phyloP scores from a whole-genome alignment of 805 yeast genomes.

The Ogataea thermomethanolica region DNA sequence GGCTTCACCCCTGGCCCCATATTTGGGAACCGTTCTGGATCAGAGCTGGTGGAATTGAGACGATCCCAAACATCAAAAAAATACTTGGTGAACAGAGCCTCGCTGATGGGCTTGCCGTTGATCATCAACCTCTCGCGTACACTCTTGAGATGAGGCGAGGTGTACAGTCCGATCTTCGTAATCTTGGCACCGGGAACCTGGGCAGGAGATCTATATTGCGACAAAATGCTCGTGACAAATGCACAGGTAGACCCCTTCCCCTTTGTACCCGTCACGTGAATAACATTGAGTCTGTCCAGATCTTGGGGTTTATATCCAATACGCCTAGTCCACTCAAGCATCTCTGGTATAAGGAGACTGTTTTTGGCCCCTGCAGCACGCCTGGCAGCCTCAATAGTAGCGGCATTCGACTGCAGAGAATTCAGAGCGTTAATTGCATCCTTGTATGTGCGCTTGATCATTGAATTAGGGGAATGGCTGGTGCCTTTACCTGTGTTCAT shows the following conservation, averaged over 20 bases:
- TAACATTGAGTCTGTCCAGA: conserved; percentile 68
- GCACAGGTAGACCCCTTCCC: conserved; percentile 99
- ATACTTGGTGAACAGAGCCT: conserved; percentile 76
- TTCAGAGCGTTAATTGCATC: conserved; percentile 87
- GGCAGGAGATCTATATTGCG: conserved; percentile 46
- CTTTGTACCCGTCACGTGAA: conserved; percentile 96
- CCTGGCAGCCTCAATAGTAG: conserved; percentile 79
- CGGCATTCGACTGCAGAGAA: conserved; percentile 85
- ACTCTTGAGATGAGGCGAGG: conserved; percentile 92
- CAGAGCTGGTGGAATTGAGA: conserved; percentile 51
- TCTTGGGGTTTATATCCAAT: conserved; percentile 65
- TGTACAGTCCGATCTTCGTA: conserved; percentile 81
- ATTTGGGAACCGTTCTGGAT: conserved; percentile 59
- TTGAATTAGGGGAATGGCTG: conserved; percentile 6
- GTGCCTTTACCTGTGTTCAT: conserved; percentile 3
- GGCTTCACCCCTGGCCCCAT: conserved; percentile 77
- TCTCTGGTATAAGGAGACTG: conserved; percentile 75
- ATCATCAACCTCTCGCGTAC: conserved; percentile 90
- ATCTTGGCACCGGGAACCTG: conserved; percentile 27
- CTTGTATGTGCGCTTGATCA: conserved; percentile 33
- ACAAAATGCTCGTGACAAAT: conserved; percentile 75
- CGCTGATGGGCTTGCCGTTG: conserved; percentile 80
- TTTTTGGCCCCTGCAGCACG: conserved; percentile 61
- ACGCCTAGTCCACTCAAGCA: conserved; percentile 74
- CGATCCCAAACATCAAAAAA: conserved; percentile 94